A percentile compares a stretch with the other conserved stretches of the same genome.
phyloP scores from a whole-genome alignment of 192 early-diverging fungal species.

The Geranomyces variabilis region DNA sequence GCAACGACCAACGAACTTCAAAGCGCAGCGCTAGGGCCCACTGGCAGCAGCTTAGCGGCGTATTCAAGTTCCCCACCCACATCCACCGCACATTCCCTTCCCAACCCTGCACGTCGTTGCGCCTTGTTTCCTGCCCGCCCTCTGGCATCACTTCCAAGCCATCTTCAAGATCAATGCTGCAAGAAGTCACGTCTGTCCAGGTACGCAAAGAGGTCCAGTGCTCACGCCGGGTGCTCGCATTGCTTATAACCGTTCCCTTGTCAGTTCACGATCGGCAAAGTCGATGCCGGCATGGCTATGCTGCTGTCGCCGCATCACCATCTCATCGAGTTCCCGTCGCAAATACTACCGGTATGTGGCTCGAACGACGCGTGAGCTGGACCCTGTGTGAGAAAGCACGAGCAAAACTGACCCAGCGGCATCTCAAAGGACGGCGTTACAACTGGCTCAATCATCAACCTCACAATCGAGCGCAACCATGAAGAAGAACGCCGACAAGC shows the following conservation, averaged over 20 bases:
- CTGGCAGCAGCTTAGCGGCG: too few relatives aligned
- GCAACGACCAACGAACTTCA: background rate
- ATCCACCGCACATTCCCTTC: too few relatives aligned
- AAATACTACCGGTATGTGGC: slow-evolving; percentile 80
- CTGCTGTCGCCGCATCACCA: slow-evolving; percentile 97
- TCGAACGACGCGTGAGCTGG: background rate
- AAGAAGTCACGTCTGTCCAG: background rate
- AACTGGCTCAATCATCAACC: slow-evolving; percentile 94
- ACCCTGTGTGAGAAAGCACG: background rate
- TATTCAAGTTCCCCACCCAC: too few relatives aligned
- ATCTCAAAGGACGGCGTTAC: slow-evolving; percentile 69
- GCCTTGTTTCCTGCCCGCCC: too few relatives aligned
- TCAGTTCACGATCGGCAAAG: slow-evolving; percentile 88
- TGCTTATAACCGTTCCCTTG: background rate
- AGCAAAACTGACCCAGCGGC: too few relatives aligned
- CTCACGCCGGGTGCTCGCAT: too few relatives aligned
- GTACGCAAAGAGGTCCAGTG: background rate
- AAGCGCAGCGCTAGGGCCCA: too few relatives aligned
- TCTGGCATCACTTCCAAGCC: too few relatives aligned
- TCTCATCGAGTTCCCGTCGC: slow-evolving; percentile 96
- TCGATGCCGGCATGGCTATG: slow-evolving; percentile 84
- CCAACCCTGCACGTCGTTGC: too few relatives aligned
- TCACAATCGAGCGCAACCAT: slow-evolving; percentile 89
- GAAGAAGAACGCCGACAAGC: slow-evolving; percentile 82
- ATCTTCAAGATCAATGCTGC: background rate